Evolutionary conservation across 768 basidiomycete species (phyloP), one percentile per base, ranked within the genome.

Genomic region (Mycena olivaceomarginata): DNA sequence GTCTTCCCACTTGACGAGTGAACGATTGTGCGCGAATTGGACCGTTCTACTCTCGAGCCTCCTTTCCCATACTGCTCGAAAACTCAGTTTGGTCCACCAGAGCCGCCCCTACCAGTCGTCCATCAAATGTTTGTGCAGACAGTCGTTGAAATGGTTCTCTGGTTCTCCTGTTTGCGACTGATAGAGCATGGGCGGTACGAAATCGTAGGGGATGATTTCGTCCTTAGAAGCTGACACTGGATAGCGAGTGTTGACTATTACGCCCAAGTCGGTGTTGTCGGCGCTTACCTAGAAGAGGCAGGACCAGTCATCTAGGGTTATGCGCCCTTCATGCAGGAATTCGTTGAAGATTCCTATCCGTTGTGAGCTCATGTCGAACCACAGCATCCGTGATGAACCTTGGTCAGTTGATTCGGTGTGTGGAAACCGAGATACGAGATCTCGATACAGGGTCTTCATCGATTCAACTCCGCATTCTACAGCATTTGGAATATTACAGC

Each of bases 291-390:
- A 76, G 66, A 78, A 76, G 41, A 78, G 66, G 59, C 77, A 70
- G n/a, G 74, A 78, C 25, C 64, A 67, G n/a, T 78, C 75, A 48
- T 78, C 77, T 31, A 75, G 45, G n/a, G 69, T 48, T 40, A 78
- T 46, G 9, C 77, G 77, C 39, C 74, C 22, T 39, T 63, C 5
- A 48, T 66, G 63, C 20, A 78, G 77, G n/a, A 78, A 72, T 60
- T 78, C 69, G 39, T 76, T 78, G 69, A 78, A 78, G 25, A 72
- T n/a, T n/a, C n/a, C n/a, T n/a, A n/a, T n/a, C n/a, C n/a, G n/a
- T n/a, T n/a, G n/a, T n/a, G n/a, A n/a, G n/a, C n/a, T n/a, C n/a
- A n/a, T n/a, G n/a, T n/a, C n/a, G n/a, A n/a, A n/a, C n/a, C n/a
- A n/a, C n/a, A n/a, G n/a, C n/a, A n/a, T n/a, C n/a, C n/a, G n/a